Conservation (phyloP, 345 rosid genomes). For the Physaria fendleri region DNA sequence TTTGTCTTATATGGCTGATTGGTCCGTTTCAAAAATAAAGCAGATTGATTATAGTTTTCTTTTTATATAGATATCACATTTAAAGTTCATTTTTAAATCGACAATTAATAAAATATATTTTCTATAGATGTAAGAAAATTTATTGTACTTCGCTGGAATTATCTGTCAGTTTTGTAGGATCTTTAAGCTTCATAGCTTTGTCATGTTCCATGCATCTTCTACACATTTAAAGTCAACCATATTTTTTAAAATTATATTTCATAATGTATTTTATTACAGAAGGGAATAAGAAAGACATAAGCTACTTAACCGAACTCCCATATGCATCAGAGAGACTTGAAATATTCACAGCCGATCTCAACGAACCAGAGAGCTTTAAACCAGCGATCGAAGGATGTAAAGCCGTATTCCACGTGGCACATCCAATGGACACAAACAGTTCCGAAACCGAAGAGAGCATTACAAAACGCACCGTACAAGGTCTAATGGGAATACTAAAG, state of each 20-base stretch:
- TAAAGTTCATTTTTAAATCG: slow-evolving; percentile 27
- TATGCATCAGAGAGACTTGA: slow-evolving; percentile 48
- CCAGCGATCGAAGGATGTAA: slow-evolving; percentile 53
- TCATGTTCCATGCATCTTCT: slow-evolving; percentile 30
- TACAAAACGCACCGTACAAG: slow-evolving; percentile 42
- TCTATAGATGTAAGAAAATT: slow-evolving; percentile 12
- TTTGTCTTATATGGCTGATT: not conserved
- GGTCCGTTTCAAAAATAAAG: not conserved
- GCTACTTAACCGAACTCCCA: slow-evolving; percentile 49
- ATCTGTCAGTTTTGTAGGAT: slow-evolving; percentile 32
- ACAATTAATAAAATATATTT: not conserved
- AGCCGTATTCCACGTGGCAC: slow-evolving; percentile 57
- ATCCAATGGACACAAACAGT: slow-evolving; percentile 35
- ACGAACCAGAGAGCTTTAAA: slow-evolving; percentile 41
- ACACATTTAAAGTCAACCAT: slow-evolving; percentile 22
- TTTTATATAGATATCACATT: not conserved
- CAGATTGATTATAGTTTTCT: not conserved
- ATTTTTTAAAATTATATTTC: not conserved
- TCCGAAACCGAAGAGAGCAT: slow-evolving; percentile 43
- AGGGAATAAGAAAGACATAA: slow-evolving; percentile 38
- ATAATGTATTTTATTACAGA: slow-evolving; percentile 24
- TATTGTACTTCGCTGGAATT: slow-evolving; percentile 34
- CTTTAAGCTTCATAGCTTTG: slow-evolving; percentile 20
- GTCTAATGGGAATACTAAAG: slow-evolving; percentile 44
- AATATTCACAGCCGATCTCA: slow-evolving; percentile 46